Conservation (phyloP, 257 asterid genomes). For the Nicotiana undulata region DNA sequence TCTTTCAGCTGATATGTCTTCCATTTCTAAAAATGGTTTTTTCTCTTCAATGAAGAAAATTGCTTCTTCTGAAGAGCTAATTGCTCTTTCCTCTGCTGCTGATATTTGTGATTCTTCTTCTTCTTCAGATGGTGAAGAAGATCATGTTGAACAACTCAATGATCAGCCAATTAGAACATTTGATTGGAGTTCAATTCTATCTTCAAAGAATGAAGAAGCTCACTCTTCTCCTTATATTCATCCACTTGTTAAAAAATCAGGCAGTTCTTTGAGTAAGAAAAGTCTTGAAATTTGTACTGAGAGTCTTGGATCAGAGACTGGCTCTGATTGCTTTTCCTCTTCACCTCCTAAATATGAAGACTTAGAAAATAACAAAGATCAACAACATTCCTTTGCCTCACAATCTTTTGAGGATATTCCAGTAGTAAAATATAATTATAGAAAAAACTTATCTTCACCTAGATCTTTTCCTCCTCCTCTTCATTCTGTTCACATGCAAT, state of each 20-base stretch:
- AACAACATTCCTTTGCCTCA: not conserved
- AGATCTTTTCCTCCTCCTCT: conserved; percentile 76
- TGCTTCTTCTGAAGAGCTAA: conserved; percentile 21
- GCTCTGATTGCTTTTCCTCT: conserved; percentile 49
- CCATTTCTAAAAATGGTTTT: conserved; percentile 20
- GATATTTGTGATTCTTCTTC: not conserved
- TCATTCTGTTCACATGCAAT: conserved; percentile 43
- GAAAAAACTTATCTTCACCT: conserved; percentile 23
- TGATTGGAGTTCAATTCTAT: conserved; percentile 51
- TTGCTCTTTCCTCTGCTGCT: not conserved
- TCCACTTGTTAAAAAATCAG: conserved; percentile 46
- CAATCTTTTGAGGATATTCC: conserved; percentile 22
- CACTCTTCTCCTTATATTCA: conserved; percentile 42
- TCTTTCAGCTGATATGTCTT: conserved; percentile 18
- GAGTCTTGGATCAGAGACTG: conserved; percentile 85
- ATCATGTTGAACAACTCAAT: conserved; percentile 1
- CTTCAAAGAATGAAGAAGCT: conserved; percentile 20
- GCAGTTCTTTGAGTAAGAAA: conserved; percentile 42
- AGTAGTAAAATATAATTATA: conserved; percentile 27
- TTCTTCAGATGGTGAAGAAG: conserved; percentile 16
- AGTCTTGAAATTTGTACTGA: conserved; percentile 84
- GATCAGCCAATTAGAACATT: conserved; percentile 24
- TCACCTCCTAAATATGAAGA: conserved; percentile 27
- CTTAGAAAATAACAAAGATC: conserved; percentile 13
- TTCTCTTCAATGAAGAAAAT: conserved; percentile 20